Evolutionary conservation across 371 early-diverging fungal species (phyloP).

Genomic region (Lichtheimia corymbifera): DNA sequence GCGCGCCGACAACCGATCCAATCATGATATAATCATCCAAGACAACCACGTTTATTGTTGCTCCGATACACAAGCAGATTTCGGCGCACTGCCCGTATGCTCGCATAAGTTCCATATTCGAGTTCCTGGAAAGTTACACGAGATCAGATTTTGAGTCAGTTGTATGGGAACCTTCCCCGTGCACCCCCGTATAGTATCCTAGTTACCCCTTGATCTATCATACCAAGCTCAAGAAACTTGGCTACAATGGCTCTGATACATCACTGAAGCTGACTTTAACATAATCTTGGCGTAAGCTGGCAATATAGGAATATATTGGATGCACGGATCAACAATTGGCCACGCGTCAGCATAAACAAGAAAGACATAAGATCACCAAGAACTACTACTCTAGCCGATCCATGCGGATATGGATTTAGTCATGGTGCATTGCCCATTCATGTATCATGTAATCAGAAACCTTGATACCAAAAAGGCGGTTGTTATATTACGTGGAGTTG

Average conservation of each 20-base stretch:
- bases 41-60: neutral
- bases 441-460: too few species aligned
- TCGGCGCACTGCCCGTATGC: neutral
- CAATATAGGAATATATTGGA: neutral
- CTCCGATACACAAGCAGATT: neutral
- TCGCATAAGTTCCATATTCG: neutral
- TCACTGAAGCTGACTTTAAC: neutral
- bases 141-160: conserved; percentile 5
- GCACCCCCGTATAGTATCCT: neutral
- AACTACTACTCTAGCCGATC: too few species aligned
- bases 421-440: too few species aligned
- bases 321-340: too few species aligned
- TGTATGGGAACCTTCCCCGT: neutral
- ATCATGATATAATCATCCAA: neutral
- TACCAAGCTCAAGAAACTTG: neutral
- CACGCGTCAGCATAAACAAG: too few species aligned
- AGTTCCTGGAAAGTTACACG: neutral
- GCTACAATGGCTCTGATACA: neutral
- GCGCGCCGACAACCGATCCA: neutral
- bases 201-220: neutral
- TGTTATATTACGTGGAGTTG: too few species aligned
- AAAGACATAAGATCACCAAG: too few species aligned
- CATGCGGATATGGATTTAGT: too few species aligned
- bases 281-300: neutral
- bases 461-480: too few species aligned